Base-by-base conservation (phyloP, 495 filamentous ascomycete species). In the Aspergillus leporis region DNA sequence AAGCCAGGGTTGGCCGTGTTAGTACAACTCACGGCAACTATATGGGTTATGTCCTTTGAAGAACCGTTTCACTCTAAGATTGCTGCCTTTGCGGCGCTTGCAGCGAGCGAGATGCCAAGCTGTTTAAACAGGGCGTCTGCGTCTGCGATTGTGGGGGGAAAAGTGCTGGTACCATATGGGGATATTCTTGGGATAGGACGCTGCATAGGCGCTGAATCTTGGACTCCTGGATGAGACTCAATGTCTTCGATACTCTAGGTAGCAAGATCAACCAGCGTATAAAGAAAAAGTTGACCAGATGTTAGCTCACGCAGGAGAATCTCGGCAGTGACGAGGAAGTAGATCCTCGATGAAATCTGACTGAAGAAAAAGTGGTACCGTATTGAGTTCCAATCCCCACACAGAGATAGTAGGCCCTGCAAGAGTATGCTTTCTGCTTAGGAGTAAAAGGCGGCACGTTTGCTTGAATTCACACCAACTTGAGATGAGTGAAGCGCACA, bases 111-210 rank as follows among this genome's bases (percentile, higher is more conserved):
- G 18, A 49, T 23, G n/a, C 38, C 54, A 14, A 34, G 4, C 13
- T 34, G 6, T 8, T 49, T 47, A 12, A 32, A 56, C 13, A 49
- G 18, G 3, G 4, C 7, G 31, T 56, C 54, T 7, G 14, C 22
- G n/a, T 56, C 54, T 19, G 41, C 43, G 25, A 56, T 56, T 1
- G 28, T 56, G 23, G 54, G 45, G 8, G 23, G 23, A n/a, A n/a
- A n/a, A 3, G 3, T 18, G 38, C 38, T 41, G 38, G 14, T 16
- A 41, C 38, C 38, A 41, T 5, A 41, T 41, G n/a, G 38, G 8
- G 16, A n/a, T 41, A 7, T n/a, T 41, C 38, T 6, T 16, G 13
- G 38, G 38, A n/a, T 2, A 41, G 38, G 14, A 38, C 34, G 34
- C 34, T 38, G 10, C 14, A 41, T 18, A 41, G 14, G 2, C n/a